Base-by-base conservation (phyloP, 148 eudicot species). In the Persicaria tinctoria region DNA sequence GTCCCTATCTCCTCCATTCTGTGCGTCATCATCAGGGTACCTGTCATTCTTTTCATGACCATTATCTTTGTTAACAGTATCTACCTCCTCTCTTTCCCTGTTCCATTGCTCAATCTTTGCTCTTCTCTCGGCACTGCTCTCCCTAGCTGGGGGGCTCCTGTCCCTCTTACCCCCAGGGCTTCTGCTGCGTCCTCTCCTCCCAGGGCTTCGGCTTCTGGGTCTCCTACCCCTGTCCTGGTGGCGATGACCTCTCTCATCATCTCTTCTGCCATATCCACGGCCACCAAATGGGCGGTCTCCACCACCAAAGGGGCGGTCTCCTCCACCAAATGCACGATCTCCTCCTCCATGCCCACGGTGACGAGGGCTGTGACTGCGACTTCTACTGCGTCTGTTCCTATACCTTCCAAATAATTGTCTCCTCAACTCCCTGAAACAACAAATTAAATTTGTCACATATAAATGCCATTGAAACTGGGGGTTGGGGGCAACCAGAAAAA, bases 51-150 rank as follows among this genome's bases (percentile, higher is more conserved):
- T 76, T 75, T 76, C 73, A 44, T 62, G 77, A 73, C 74, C 60
- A 76, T 68, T 79, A 73, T 77, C 83, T 38, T 72, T 80, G 56
- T 75, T 83, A 69, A 74, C 92, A 73, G 86, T 20, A 27, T 80
- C 89, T 7, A 78, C 80, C 76, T 87, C 83, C 72, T 92, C 97
- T 73, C 80, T 90, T 81, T 96, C 99, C 87, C 87, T 86, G 75
- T 96, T 96, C 99, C 99, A 96, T 74, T 85, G 94, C 81, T 85
- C 99, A 80, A 96, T 96, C 82, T 82, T 92, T 27, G 99, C 99
- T 84, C 99, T 92, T 79, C 99, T 89, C 87, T 96, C 99, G 75
- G 85, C 97, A 76, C 99, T 96, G 74, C 86, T 88, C 80, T 92
- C 97, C 81, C 99, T 86, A 60, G 74, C 91, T 6, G 97, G 91